These are phyloP conservation scores for Chrysoporthe austroafricana DNA, from an alignment of 2,329 filamentous ascomycete species.

Conservation along the genomic window DNA sequence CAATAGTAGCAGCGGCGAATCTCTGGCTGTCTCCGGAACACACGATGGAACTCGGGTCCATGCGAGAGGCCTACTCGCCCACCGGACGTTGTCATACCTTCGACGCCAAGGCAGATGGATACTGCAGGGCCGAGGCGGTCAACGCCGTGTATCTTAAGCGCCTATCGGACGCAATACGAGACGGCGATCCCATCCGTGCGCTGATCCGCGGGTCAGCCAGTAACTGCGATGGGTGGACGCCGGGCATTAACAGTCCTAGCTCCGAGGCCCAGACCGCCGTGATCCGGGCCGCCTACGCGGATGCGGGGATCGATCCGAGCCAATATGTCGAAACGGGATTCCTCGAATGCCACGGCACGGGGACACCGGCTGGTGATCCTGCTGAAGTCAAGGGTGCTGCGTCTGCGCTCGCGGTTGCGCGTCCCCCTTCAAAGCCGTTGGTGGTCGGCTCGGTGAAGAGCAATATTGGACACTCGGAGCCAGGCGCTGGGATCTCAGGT, in stretches of 20 bases:
- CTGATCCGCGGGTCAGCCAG: neutral
- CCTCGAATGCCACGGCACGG: neutral
- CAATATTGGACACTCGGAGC: conserved; percentile 34
- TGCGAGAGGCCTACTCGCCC: neutral
- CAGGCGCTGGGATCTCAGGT: conserved; percentile 30
- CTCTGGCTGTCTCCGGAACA: conserved; percentile 5
- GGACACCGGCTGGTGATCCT: neutral
- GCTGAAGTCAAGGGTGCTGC: conserved; percentile 6
- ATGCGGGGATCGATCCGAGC: neutral
- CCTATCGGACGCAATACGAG: neutral
- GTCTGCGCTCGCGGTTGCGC: neutral
- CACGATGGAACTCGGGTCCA: neutral
- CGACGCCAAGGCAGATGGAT: conserved; percentile 4
- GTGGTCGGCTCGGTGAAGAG: conserved; percentile 33
- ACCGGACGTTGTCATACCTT: conserved; percentile 24
- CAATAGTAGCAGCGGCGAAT: conserved; percentile 6
- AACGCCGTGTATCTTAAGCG: neutral
- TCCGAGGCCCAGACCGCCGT: neutral
- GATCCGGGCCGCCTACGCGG: neutral
- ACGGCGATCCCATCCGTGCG: neutral
- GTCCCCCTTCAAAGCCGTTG: neutral
- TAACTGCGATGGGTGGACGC: too few species aligned
- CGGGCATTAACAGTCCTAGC: conserved; percentile 5
- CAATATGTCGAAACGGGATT: neutral
- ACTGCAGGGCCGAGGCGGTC: conserved; percentile 36